Conservation (phyloP, 805 yeast species). For the Sugiyamaella qingdaonensis region DNA sequence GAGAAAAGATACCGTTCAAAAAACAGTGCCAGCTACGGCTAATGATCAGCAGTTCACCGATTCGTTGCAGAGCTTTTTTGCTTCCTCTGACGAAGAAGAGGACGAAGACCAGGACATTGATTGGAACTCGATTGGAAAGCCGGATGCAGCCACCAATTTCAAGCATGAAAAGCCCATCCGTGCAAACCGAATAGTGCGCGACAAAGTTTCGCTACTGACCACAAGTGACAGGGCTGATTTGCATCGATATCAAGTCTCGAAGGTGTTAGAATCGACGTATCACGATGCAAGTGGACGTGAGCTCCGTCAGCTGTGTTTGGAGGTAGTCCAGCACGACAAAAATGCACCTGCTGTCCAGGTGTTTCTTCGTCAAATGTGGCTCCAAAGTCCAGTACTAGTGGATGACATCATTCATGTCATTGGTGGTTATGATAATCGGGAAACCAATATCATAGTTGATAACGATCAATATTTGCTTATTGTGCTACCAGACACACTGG, state of each 20-base stretch:
- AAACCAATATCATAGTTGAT: constrained; percentile 43
- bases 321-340: background rate
- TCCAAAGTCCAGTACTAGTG: constrained; percentile 15
- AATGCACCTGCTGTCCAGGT: background rate
- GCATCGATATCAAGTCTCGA: constrained; percentile 18
- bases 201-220: constrained; percentile 8
- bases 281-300: background rate
- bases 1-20: background rate
- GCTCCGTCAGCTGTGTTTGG: background rate
- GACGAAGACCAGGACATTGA: constrained; percentile 12
- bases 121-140: constrained; percentile 11
- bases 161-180: constrained; percentile 5
- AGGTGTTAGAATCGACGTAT: background rate
- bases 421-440: constrained; percentile 22
- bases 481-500: constrained; percentile 76
- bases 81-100: constrained; percentile 6
- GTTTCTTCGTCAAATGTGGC: constrained; percentile 30
- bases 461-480: constrained; percentile 59
- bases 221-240: constrained; percentile 13
- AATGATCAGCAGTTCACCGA: too few relatives aligned
- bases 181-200: constrained; percentile 1
- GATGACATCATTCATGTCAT: constrained; percentile 33
- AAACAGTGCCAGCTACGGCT: background rate
- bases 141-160: constrained; percentile 1
- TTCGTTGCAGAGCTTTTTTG: background rate